phyloP scores from a whole-genome alignment of 1,284 basidiomycete genomes.

The Waitea zeae region DNA sequence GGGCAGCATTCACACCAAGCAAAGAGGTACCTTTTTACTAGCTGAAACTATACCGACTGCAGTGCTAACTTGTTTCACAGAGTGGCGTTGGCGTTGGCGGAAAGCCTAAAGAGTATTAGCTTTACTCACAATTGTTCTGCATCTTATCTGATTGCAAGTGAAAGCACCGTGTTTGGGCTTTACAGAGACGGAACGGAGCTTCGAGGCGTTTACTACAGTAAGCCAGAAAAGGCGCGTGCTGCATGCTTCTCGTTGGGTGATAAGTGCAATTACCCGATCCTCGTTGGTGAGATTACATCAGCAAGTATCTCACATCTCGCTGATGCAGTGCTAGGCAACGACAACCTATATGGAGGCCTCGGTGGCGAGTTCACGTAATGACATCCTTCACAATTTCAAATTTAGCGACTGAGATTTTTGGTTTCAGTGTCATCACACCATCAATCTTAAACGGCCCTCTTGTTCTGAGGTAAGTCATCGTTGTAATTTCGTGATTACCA shows the following conservation, averaged over 20 bases:
- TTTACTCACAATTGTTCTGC: not conserved
- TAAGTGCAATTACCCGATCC: conserved; percentile 63
- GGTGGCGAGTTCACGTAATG: conserved; percentile 73
- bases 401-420: conserved; percentile 3
- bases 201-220: conserved; percentile 57
- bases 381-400: not conserved
- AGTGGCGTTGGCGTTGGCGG: conserved; percentile 63
- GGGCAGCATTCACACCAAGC: conserved; percentile 66
- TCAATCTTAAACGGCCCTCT: conserved; percentile 64
- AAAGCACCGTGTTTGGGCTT: conserved; percentile 59
- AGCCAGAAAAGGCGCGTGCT: conserved; percentile 46
- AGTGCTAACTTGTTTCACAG: conserved; percentile 16
- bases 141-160: not conserved
- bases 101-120: conserved; percentile 41
- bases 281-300: conserved; percentile 36
- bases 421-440: conserved; percentile 54
- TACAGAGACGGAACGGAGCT: conserved; percentile 71
- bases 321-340: conserved; percentile 36
- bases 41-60: not conserved
- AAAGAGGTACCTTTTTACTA: conserved; percentile 27
- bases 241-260: conserved; percentile 49
- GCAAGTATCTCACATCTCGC: conserved; percentile 1
- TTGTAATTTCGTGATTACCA: not conserved
- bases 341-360: conserved; percentile 65
- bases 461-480: conserved; percentile 33